Conservation (phyloP, 495 filamentous ascomycete genomes). For the Hyaloscypha hepaticicola region DNA sequence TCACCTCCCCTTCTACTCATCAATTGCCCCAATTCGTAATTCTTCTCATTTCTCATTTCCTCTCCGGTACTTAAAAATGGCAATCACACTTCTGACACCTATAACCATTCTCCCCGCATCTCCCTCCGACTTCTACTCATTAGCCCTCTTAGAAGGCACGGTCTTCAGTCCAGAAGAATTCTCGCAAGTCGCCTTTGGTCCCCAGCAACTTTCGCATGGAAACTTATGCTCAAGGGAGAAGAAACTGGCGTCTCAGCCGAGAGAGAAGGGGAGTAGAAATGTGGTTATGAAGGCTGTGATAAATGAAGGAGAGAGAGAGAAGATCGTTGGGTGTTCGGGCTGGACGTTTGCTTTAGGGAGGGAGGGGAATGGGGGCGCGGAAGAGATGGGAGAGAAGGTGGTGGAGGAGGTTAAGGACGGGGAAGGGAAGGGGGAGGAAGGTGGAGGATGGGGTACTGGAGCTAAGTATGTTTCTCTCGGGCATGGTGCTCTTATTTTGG, state of each 20-base stretch:
- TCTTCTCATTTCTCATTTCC: neutral
- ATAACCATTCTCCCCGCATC: conserved; percentile 8
- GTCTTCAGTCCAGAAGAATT: conserved; percentile 24
- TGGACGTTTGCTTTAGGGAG: conserved; percentile 18
- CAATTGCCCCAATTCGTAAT: neutral
- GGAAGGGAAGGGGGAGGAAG: conserved; percentile 10
- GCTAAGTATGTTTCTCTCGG: no score
- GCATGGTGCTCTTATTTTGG: no score
- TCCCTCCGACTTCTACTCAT: conserved; percentile 12
- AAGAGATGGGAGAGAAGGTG: conserved; percentile 11
- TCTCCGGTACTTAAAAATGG: conserved; percentile 10
- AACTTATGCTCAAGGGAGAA: conserved; percentile 6
- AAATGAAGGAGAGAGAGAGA: neutral
- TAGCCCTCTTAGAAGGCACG: conserved; percentile 14
- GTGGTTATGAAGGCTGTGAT: conserved; percentile 19
- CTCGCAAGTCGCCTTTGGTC: conserved; percentile 24
- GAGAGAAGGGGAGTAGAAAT: neutral
- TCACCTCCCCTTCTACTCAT: neutral
- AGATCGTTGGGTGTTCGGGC: conserved; percentile 23
- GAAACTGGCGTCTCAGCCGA: neutral
- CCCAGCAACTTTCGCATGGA: neutral
- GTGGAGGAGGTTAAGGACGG: no score
- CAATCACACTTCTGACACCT: neutral
- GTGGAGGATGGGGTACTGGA: neutral
- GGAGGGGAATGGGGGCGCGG: conserved; percentile 27